Evolutionary conservation across 225 moss, liverwort and hornwort genomes (phyloP).

Genomic region (Lunularia cruciata): DNA sequence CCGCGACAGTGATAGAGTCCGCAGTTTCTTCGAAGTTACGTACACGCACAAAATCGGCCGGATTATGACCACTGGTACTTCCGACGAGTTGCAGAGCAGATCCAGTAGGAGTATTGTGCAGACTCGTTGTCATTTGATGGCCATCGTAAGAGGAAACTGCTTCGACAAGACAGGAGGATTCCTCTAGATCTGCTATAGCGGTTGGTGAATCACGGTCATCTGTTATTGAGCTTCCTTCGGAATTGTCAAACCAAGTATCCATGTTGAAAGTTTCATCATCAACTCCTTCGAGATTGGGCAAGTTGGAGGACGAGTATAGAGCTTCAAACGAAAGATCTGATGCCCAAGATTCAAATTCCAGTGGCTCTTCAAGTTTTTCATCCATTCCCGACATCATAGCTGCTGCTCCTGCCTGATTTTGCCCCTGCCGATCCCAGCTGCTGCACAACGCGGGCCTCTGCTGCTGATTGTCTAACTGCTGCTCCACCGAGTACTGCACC

Average conservation of each 20-base stretch:
- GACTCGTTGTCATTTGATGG: neutral
- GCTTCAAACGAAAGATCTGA: neutral
- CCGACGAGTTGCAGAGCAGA: neutral
- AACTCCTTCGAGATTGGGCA: neutral
- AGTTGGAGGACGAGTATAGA: slow-evolving; percentile 1
- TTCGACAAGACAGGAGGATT: neutral
- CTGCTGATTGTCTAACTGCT: no score
- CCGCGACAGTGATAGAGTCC: neutral
- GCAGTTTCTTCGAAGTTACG: neutral
- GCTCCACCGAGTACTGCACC: no score
- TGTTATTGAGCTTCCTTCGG: neutral
- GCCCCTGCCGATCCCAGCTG: no score
- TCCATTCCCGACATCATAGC: no score
- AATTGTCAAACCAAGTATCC: neutral
- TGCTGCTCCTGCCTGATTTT: neutral
- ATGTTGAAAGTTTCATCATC: neutral
- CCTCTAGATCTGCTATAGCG: neutral
- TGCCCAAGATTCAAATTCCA: neutral
- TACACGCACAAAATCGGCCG: neutral
- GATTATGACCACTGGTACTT: neutral
- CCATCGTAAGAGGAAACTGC: neutral
- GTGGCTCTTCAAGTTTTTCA: no score
- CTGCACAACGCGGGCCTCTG: no score
- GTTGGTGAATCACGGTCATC: neutral
- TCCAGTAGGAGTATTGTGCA: no score